These are phyloP conservation scores for Daldinia loculata DNA, from an alignment of 495 filamentous ascomycete genomes.

Conservation along the genomic window DNA sequence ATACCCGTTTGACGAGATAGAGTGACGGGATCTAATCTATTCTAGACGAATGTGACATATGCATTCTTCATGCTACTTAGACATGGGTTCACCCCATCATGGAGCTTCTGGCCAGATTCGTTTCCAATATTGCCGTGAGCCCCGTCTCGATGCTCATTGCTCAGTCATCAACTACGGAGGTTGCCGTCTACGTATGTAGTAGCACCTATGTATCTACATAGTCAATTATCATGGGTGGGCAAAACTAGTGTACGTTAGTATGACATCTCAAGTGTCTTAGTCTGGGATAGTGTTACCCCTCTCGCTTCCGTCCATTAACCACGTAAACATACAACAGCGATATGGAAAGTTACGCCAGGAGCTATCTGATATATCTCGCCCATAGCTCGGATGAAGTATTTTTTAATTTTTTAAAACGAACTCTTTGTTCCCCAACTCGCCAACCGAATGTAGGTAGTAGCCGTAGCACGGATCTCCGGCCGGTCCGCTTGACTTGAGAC, in stretches of 20 bases:
- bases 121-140: slow-evolving; percentile 19
- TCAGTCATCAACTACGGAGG: slow-evolving; percentile 26
- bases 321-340: not conserved
- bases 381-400: slow-evolving; percentile 29
- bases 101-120: slow-evolving; percentile 14
- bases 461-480: slow-evolving; percentile 41
- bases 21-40: slow-evolving; percentile 34
- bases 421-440: slow-evolving; percentile 5
- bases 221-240: not conserved
- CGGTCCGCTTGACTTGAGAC: slow-evolving; percentile 31
- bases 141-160: slow-evolving; percentile 23
- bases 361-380: slow-evolving; percentile 17
- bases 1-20: slow-evolving; percentile 17
- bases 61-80: slow-evolving; percentile 19
- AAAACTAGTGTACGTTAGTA: slow-evolving; percentile 27
- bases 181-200: slow-evolving; percentile 23
- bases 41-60: slow-evolving; percentile 25
- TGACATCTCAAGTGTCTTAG: slow-evolving; percentile 34
- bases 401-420: not conserved
- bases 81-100: slow-evolving; percentile 13
- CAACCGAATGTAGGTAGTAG: slow-evolving; percentile 13
- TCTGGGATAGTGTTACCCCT: slow-evolving; percentile 18
- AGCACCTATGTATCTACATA: not conserved
- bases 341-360: slow-evolving; percentile 18
- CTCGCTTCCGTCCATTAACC: slow-evolving; percentile 17